Base-by-base conservation (phyloP, 139 green algal genomes). In the Chloropicon primus region DNA sequence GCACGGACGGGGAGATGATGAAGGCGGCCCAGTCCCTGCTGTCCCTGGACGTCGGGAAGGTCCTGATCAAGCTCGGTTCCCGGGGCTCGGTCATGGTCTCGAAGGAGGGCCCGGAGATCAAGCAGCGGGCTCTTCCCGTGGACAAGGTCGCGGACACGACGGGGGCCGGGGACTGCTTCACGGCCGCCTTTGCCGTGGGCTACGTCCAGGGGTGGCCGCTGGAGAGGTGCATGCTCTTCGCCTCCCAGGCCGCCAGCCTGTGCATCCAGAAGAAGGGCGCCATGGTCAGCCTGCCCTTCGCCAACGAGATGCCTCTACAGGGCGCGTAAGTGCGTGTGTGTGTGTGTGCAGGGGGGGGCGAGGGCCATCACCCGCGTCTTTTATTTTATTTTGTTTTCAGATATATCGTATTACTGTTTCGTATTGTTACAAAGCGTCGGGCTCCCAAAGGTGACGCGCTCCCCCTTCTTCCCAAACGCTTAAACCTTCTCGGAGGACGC, bases 151-250 rank as follows among this genome's bases (percentile, higher is more conserved):
- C 94, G 21, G 91, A 96, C 83, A 97, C 92, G 1, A 96, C 90
- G 41, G 93, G 93, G 23, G 93, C 93, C 2, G 93, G 93, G 1
- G 93, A 97, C 80, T 96, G 91, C 86, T 97, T 96, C 87, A 97
- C 93, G 1, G 93, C 86, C 2, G 90, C 92, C 0, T 96, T 88
- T 76, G 88, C 87, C 21, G 91, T 97, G 26, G 92, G 83, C 1
- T 71, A 90, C 3, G 77, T 96, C 71, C 84, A 96, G 80, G 93
- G 91, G 25, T 79, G 76, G 77, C 10, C 10, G 10, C 5, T 17
- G 10, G 41, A 62, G 17, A 62, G 41, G 41, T n/a, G 41, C 41
- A 62, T 62, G 41, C 5, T 5, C 10, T 62, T 5, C 10, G 41
- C 41, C 41, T 62, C 41, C 10, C 5, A 62, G 41, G 41, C 41